A percentile compares a stretch with the other conserved stretches of the same genome.
phyloP scores from a whole-genome alignment of 805 yeast species.

The Schwanniomyces vanrijiae region DNA sequence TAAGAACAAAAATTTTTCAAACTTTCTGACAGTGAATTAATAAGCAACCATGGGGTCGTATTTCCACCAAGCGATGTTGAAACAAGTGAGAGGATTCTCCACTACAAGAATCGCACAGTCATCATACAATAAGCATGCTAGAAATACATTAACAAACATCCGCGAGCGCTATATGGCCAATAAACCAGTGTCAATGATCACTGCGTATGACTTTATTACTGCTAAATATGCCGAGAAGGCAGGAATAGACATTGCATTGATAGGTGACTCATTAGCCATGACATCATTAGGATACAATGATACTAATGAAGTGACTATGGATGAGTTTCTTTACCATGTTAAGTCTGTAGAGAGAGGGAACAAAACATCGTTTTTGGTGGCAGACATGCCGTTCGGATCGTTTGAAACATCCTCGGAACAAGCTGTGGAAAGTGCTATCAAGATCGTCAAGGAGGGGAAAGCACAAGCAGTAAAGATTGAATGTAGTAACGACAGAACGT shows the following conservation, averaged over 20 bases:
- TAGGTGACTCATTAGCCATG: constrained; percentile 95
- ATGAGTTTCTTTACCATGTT: constrained; percentile 77
- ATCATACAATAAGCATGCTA: constrained; percentile 1
- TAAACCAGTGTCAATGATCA: constrained; percentile 48
- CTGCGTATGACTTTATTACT: constrained; percentile 87
- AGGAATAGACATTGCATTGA: constrained; percentile 65
- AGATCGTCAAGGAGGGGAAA: constrained; percentile 55
- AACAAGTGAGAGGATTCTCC: background rate
- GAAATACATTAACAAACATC: constrained; percentile 24
- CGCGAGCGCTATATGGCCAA: constrained; percentile 14
- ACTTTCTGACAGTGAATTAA: background rate
- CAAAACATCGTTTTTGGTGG: constrained; percentile 63
- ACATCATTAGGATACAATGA: constrained; percentile 79
- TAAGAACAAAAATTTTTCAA: background rate
- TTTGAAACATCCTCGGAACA: constrained; percentile 65
- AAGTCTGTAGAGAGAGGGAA: constrained; percentile 76
- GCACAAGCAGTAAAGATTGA: constrained; percentile 81
- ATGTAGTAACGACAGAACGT: constrained; percentile 63
- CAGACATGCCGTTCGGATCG: constrained; percentile 88
- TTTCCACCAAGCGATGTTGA: background rate
- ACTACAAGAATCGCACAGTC: background rate
- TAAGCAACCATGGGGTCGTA: background rate
- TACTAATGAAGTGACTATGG: constrained; percentile 73
- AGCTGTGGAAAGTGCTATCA: constrained; percentile 60
- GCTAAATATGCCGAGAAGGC: constrained; percentile 68